phyloP scores from a whole-genome alignment of 2,329 filamentous ascomycete genomes.

The Dactylellina haptotyla region DNA sequence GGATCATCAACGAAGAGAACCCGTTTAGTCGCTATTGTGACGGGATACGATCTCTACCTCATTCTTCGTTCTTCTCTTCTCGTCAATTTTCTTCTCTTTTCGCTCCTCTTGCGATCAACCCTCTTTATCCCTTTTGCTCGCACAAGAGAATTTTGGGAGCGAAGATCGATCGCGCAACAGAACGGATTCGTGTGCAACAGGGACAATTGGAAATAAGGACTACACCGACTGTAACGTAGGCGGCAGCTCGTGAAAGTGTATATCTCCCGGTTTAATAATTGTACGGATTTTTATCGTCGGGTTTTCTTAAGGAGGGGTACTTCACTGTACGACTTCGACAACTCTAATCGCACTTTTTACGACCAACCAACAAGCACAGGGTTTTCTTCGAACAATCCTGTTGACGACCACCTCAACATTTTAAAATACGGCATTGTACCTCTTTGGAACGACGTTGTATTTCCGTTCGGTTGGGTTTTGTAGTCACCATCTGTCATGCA shows the following conservation, averaged over 20 bases:
- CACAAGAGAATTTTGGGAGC: conserved; percentile 32
- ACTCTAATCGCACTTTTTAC: conserved; percentile 11
- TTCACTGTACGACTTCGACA: conserved; percentile 52
- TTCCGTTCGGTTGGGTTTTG: conserved; percentile 21
- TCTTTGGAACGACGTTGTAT: conserved; percentile 26
- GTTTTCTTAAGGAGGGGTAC: conserved; percentile 38
- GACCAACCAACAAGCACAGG: conserved; percentile 20
- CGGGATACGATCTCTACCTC: conserved; percentile 53
- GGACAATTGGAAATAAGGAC: conserved; percentile 23
- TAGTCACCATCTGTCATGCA: conserved; percentile 42
- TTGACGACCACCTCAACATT: conserved; percentile 23
- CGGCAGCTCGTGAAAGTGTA: conserved; percentile 3
- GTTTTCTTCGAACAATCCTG: conserved; percentile 5
- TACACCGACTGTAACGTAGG: conserved; percentile 21
- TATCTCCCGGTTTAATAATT: neutral
- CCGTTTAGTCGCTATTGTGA: conserved; percentile 51
- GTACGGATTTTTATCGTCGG: conserved; percentile 5
- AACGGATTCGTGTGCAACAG: conserved; percentile 46
- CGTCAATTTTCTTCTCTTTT: conserved; percentile 12
- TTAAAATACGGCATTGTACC: conserved; percentile 26
- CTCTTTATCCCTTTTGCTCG: conserved; percentile 21
- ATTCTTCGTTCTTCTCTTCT: conserved; percentile 20
- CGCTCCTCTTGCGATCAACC: conserved; percentile 20
- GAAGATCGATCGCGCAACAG: conserved; percentile 28
- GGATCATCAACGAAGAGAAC: conserved; percentile 52